Evolutionary conservation across 805 yeast species (phyloP), one percentile per base, ranked within the genome.

Genomic region (Pichia thaimueangensis): DNA sequence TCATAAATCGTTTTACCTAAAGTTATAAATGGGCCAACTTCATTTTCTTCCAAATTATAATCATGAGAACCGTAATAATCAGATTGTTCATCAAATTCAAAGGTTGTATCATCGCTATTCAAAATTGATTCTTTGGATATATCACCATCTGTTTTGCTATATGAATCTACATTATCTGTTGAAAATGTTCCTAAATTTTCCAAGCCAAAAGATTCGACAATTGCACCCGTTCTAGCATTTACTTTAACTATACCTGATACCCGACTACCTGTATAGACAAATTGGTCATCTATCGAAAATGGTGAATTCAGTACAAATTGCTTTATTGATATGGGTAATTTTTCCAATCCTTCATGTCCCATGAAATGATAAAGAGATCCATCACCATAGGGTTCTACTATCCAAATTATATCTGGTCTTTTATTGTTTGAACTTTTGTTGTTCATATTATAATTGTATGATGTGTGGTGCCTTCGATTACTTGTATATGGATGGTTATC

Each of bases 381-480:
- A 45, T 85, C 95, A 5, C 80, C 81, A 49, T 73, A 75, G 0
- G 97, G 97, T 52, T 93, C 98, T 1, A 93, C 91, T 40, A 91
- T 80, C 91, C 97, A 85, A 0, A 82, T 74, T 39, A 71, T 53
- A 17, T 68, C 66, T 3, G 15, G n/a, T 16, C 16, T 41, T 30
- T 16, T 5, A 7, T 17, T 34, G 17, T 25, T 23, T 6, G 15
- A 12, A 22, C 8, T 33, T 13, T 13, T 12, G 9, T 19, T 6
- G n/a, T 24, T 22, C 5, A 23, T 22, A 22, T 23, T 16, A 23
- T 19, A 4, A 15, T 29, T 28, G n/a, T n/a, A n/a, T n/a, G n/a
- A n/a, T n/a, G n/a, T n/a, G n/a, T n/a, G n/a, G n/a, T n/a, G n/a
- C n/a, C n/a, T n/a, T n/a, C n/a, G n/a, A 15, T 27, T 25, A 21